Base-by-base conservation (phyloP, 148 eudicot species). In the Nyssa sinensis region DNA sequence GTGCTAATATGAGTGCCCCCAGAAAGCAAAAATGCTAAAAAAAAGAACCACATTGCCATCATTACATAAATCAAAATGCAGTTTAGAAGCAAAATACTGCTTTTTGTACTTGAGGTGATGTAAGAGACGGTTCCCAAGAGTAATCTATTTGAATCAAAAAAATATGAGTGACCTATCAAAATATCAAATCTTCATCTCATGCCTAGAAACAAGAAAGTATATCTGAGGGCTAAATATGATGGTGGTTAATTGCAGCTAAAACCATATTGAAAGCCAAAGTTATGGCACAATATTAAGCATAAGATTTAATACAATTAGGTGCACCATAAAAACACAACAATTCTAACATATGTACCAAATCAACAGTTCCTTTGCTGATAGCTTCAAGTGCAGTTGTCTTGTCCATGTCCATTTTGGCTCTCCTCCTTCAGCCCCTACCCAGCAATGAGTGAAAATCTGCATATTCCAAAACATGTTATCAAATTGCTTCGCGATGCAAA, bases 321-420 rank as follows among this genome's bases (percentile, higher is more conserved):
- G 51, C 14, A 35, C 29, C 1, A 37, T 4, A 35, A 7, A 30
- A 39, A 24, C 34, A 49, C n/a, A 24, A 57, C 11, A 53, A 58
- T 17, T 1, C 0, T 14, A 67, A 7, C 2, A 75, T 16, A 39
- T 29, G n/a, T 74, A 79, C 82, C 82, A 79, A 66, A 74, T 79
- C 82, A 74, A 79, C 78, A 69, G 78, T 70, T 79, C 74, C 82
- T 57, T 79, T 79, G 78, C 51, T 79, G 70, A 79, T 64, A n/a
- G 82, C 82, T 65, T 79, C 82, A 23, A 79, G 82, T 53, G 78
- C 74, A 74, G 29, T 11, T 64, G 74, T 74, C 66, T 79, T 79
- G 64, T 79, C 82, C 44, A 32, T 72, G 7, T 71, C 78, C 82
- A 74, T 74, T 47, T 62, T 14, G 57, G 23, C n/a, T 64, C 4